A percentile compares a stretch with the other conserved stretches of the same genome.
phyloP scores from a whole-genome alignment of 805 yeast species.

The Lachancea quebecensis region DNA sequence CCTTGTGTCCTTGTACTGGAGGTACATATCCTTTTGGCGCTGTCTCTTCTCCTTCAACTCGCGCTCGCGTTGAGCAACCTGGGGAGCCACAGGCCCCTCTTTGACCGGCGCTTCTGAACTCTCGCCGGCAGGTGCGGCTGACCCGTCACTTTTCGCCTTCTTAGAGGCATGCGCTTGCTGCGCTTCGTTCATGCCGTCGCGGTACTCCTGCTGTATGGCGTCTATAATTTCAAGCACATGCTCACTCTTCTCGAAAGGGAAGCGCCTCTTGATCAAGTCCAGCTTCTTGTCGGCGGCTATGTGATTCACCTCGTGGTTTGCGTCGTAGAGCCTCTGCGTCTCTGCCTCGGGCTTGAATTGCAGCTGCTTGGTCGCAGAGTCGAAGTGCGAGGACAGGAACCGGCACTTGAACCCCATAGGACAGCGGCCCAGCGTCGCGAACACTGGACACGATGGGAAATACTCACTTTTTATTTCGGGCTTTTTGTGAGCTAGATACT shows the following conservation, averaged over 20 bases:
- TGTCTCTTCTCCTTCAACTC: conserved; percentile 30
- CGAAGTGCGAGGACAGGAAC: conserved; percentile 72
- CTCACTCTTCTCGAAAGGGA: conserved; percentile 51
- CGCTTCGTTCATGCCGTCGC: conserved; percentile 31
- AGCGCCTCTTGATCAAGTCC: conserved; percentile 43
- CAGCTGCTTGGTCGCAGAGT: conserved; percentile 33
- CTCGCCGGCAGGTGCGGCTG: not conserved
- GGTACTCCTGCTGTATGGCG: conserved; percentile 38
- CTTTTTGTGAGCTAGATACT: conserved; percentile 59
- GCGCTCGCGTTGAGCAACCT: conserved; percentile 20
- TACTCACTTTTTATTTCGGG: conserved; percentile 57
- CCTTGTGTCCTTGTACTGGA: conserved; percentile 64
- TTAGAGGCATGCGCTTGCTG: conserved; percentile 28
- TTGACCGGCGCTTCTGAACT: not conserved
- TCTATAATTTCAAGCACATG: conserved; percentile 59
- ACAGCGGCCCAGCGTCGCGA: conserved; percentile 74
- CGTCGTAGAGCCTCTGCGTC: conserved; percentile 18
- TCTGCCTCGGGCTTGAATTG: conserved; percentile 39
- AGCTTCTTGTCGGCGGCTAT: conserved; percentile 39
- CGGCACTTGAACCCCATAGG: conserved; percentile 91
- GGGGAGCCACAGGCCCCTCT: conserved; percentile 24
- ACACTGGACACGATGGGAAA: conserved; percentile 66
- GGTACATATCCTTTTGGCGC: conserved; percentile 27
- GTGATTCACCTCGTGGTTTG: conserved; percentile 58
- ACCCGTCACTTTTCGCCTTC: conserved; percentile 28